Base-by-base conservation (phyloP, 192 early-diverging fungal genomes). In the Linnemannia schmuckeri region DNA sequence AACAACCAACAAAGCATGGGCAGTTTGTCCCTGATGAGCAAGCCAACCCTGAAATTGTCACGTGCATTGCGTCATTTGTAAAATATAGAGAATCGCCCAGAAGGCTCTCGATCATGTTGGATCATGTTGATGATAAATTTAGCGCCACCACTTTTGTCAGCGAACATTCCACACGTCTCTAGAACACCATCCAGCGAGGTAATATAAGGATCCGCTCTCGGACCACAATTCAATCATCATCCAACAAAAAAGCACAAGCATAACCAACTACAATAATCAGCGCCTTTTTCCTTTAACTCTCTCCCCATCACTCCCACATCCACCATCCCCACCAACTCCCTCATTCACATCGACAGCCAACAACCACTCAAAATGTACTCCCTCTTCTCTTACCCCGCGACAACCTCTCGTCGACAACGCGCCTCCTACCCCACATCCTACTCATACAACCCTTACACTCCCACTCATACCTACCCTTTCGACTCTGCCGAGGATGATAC, bases 341-440 rank as follows among this genome's bases (percentile, higher is more conserved):
- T 40, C 0, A 24, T 35, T 27, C 18, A 42, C 6, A 57, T 8
- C 55, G n/a, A 30, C 0, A 38, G 40, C 46, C 10, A 42, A 37
- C 13, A 30, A 6, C 41, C n/a, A 37, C 20, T 55, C 73, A 74
- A 52, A 0, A 66, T 79, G 78, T 79, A 72, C 52, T 33, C 78
- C 4, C 52, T 79, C 13, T 79, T 79, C 54, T 46, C 68, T 37
- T 57, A 80, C 72, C 72, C 66, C 12, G n/a, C 70, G 40, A 38
- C 71, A 20, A 42, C 70, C 17, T 18, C 72, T 13, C 70, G 72
- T 66, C 70, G 70, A 1, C 57, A 80, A 41, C 55, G 13, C 33
- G 3, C 63, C 13, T 69, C 41, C 44, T 80, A 79, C 68, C 42
- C 77, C 15, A 40, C 49, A 13, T 35, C 78, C 7, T 33, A 42